Conservation (phyloP, 176 grass and related monocot species). For the Lolium perenne region DNA sequence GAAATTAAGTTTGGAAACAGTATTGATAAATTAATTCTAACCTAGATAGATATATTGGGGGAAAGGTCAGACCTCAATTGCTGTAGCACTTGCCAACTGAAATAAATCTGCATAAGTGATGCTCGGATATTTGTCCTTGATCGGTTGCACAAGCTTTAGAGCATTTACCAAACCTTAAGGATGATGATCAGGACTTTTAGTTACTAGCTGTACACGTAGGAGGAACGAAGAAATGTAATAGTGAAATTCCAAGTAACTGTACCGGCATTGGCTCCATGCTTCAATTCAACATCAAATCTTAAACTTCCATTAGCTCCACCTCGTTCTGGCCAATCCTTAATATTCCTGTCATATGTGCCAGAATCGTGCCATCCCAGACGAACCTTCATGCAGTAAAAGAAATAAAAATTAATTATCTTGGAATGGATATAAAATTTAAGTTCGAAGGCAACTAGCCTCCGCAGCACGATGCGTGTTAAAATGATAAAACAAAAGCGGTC, state of each 20-base stretch:
- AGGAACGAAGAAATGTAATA: conserved; percentile 33
- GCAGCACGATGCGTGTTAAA: background rate
- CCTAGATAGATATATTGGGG: conserved; percentile 15
- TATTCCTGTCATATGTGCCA: conserved; percentile 93
- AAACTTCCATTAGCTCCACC: conserved; percentile 98
- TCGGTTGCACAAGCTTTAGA: conserved; percentile 86
- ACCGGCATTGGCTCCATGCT: conserved; percentile 99
- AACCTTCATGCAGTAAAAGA: conserved; percentile 57
- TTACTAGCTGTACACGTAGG: background rate
- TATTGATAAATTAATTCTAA: conserved; percentile 27
- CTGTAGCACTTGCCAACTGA: conserved; percentile 94
- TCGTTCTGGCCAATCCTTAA: conserved; percentile 83
- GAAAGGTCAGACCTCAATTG: conserved; percentile 77
- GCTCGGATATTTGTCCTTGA: conserved; percentile 78
- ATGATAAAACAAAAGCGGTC: conserved; percentile 11
- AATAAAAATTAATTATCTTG: conserved; percentile 17
- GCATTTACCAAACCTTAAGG: conserved; percentile 86
- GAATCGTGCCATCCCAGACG: conserved; percentile 97
- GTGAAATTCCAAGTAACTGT: conserved; percentile 33
- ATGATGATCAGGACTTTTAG: conserved; percentile 16
- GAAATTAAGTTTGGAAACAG: background rate
- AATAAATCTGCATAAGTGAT: conserved; percentile 92
- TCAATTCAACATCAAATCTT: conserved; percentile 88
- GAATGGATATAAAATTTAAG: conserved; percentile 17
- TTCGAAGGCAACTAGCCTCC: conserved; percentile 4